Percentiles rank a stretch among this genome's conserved stretches.
Conservation (phyloP, 2,329 filamentous ascomycete species). For the Phyllosticta citribraziliensis region DNA sequence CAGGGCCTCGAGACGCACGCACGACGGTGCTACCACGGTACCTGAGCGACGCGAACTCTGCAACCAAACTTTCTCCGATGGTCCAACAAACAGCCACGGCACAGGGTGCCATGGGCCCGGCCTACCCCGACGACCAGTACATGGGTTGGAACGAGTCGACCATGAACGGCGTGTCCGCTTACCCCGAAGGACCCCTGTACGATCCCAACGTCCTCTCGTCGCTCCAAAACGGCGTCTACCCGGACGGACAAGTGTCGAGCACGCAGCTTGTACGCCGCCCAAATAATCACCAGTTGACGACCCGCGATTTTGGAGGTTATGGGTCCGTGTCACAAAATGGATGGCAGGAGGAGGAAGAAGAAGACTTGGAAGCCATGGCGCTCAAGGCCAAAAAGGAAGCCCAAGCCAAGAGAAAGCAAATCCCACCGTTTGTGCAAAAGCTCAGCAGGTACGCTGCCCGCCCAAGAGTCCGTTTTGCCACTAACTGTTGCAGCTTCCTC, state of each 20-base stretch:
- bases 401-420: slow-evolving; percentile 84
- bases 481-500: slow-evolving; percentile 59
- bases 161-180: slow-evolving; percentile 19
- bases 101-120: background rate
- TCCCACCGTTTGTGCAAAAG: slow-evolving; percentile 96
- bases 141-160: slow-evolving; percentile 24
- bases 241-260: slow-evolving; percentile 17
- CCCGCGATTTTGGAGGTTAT: slow-evolving; percentile 16
- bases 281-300: slow-evolving; percentile 37
- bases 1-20: background rate
- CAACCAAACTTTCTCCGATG: background rate
- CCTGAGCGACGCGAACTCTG: background rate
- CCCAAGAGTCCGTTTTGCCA: slow-evolving; percentile 1
- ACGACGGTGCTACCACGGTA: background rate
- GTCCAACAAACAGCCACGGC: background rate
- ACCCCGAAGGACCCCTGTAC: slow-evolving; percentile 28
- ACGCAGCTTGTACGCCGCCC: slow-evolving; percentile 38
- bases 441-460: slow-evolving; percentile 67
- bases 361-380: slow-evolving; percentile 70
- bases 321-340: slow-evolving; percentile 38
- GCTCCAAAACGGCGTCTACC: slow-evolving; percentile 15
- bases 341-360: slow-evolving; percentile 61
- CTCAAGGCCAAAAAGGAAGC: slow-evolving; percentile 77
- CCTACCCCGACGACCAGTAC: slow-evolving; percentile 23
- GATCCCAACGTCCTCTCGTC: slow-evolving; percentile 19